Base-by-base conservation (phyloP, 495 filamentous ascomycete species). In the Penicillium daleae region DNA sequence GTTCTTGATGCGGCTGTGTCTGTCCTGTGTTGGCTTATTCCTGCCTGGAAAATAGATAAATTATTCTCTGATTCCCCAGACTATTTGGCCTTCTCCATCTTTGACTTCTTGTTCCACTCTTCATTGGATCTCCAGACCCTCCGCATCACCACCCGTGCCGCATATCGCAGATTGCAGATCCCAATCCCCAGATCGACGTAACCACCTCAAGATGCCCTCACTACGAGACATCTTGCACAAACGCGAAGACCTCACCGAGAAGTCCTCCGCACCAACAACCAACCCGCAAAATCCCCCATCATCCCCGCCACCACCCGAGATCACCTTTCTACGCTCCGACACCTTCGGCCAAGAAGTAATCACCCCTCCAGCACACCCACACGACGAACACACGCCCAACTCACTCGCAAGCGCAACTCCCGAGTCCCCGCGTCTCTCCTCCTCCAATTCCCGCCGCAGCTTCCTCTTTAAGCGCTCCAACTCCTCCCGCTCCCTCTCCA, bases 291-390 rank as follows among this genome's bases (percentile, higher is more conserved):
- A 29, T 21, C 57, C 15, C 29, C 59, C 63, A 37, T 40, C 57
- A 21, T 59, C 61, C 27, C 65, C 67, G 63, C 61, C 78, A 70
- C 76, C 85, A 1, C 90, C 91, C 59, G 86, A 89, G 69, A 90
- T 97, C 78, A 92, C 82, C 60, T 90, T 98, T 80, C 82, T 96
- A 63, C 87, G 93, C 46, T 88, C 89, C 61, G 92, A 94, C 71
- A 96, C 94, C 13, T 80, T 87, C 57, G 87, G 87, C 2, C 85
- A 92, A 72, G 92, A 97, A 74, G 76, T 89, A 57, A 89, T 96
- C 71, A 76, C 78, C 33, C 89, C 90, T 19, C 89, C 92, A 13
- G 76, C 71, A 59, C 79, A 82, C 67, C 72, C 75, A 27, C 29
- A 52, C 67, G 77, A 86, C 60, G 63, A 61, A 15, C 6, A 26